Evolutionary conservation across 805 yeast species (phyloP).

Genomic region (Metschnikowia reukaufii): DNA sequence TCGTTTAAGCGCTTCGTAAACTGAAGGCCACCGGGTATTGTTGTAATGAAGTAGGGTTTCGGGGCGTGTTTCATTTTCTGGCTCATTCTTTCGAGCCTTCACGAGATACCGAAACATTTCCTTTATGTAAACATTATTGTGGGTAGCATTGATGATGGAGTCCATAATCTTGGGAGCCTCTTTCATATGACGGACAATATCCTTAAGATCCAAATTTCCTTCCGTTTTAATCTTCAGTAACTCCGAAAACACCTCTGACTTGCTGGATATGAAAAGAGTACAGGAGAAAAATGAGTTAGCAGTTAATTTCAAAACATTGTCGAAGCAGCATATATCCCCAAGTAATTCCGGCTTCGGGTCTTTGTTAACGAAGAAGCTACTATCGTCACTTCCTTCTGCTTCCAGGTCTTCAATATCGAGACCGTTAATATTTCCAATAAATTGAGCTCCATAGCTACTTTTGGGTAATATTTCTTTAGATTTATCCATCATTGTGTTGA

Average conservation of each 20-base stretch:
- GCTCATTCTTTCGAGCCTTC: background rate
- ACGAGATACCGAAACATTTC: background rate
- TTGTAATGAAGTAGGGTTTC: background rate
- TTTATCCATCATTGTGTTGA: background rate
- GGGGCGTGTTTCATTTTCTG: background rate
- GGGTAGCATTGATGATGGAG: background rate
- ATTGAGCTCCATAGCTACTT: too few species aligned
- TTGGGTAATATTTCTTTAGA: too few species aligned
- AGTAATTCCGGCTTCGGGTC: background rate
- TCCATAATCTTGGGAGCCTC: background rate
- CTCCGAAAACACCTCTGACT: background rate
- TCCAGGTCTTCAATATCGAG: background rate
- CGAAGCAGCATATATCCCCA: constrained; percentile 1
- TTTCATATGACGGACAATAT: background rate
- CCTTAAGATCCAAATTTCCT: background rate
- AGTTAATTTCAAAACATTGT: background rate
- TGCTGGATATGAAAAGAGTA: background rate
- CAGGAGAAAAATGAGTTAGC: background rate
- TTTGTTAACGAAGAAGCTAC: background rate
- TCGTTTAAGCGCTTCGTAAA: constrained; percentile 1
- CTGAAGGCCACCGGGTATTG: constrained; percentile 4
- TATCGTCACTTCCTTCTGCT: too few species aligned
- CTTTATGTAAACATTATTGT: background rate
- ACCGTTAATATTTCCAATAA: background rate
- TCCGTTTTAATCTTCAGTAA: background rate